Base-by-base conservation (phyloP, 2,329 filamentous ascomycete genomes). In the Aspergillus clavatus region DNA sequence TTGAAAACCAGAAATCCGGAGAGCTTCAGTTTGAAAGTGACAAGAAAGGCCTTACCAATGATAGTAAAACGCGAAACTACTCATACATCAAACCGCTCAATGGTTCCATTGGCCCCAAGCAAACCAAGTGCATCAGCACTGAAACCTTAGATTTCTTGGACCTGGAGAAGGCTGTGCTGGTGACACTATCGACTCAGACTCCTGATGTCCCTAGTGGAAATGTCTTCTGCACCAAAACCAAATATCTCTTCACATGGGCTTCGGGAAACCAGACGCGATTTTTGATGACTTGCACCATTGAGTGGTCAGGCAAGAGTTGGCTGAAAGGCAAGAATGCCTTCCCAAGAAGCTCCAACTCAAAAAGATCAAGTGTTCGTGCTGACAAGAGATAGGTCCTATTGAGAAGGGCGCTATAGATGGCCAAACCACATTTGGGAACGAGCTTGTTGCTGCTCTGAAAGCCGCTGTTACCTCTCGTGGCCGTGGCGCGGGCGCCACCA, bases 291-390 rank as follows among this genome's bases (percentile, higher is more conserved):
- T 96, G 89, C 65, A 85, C 83, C 2, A 87, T 96, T 35, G 94
- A 98, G 62, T 98, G 94, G 94, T 84, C 85, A 3, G 90, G 90
- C 57, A 98, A 97, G 76, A 96, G 90, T 72, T 98, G 93, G 93
- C 73, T 98, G 37, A 96, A 93, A 73, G 88, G 90, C 94, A 74
- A 63, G 75, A 62, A 50, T 4, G 7, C 4, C 11, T 27, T 36
- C 21, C 19, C 5, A 5, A 21, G 26, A n/a, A n/a, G n/a, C n/a
- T n/a, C n/a, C n/a, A n/a, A n/a, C n/a, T n/a, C n/a, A n/a, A n/a
- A n/a, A n/a, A n/a, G n/a, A n/a, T n/a, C 5, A 40, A 23, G 26
- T 10, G 10, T 19, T 39, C 8, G 11, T 47, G 40, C 66, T 74
- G 52, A 75, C 47, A 26, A 11, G 40, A 16, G 41, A 27, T 54